A percentile compares a stretch with the other conserved stretches of the same genome.
Conservation (phyloP, 371 early-diverging fungal species). For the Mucor sp. region DNA sequence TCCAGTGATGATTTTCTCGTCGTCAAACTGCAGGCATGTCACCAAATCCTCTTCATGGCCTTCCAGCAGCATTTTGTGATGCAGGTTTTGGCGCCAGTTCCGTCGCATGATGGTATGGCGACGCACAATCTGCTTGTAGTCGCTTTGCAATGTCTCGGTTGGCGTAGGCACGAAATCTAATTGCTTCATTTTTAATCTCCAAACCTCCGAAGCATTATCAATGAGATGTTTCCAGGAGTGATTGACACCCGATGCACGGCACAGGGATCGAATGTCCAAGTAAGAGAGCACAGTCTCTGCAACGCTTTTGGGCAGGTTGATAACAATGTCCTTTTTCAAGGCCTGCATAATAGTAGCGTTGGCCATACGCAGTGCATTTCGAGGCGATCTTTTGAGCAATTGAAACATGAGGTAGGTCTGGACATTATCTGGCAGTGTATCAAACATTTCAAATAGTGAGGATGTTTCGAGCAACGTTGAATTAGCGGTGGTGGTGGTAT, state of each 20-base stretch:
- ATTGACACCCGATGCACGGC: slow-evolving; percentile 81
- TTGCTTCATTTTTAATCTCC: slow-evolving; percentile 56
- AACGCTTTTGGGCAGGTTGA: slow-evolving; percentile 77
- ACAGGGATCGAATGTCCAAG: slow-evolving; percentile 80
- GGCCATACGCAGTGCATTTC: slow-evolving; percentile 80
- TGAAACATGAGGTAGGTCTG: slow-evolving; percentile 47
- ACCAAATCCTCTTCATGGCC: slow-evolving; percentile 84
- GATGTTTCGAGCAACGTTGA: slow-evolving; percentile 4
- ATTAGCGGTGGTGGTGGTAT: not conserved
- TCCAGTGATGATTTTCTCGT: slow-evolving; percentile 89
- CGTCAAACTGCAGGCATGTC: slow-evolving; percentile 94
- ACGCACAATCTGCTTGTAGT: slow-evolving; percentile 78
- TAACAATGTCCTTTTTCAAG: slow-evolving; percentile 86
- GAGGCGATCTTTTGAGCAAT: slow-evolving; percentile 42
- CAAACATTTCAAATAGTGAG: slow-evolving; percentile 36
- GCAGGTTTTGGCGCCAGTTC: slow-evolving; percentile 82
- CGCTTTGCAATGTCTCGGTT: not conserved
- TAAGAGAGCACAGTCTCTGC: slow-evolving; percentile 74
- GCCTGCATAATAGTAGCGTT: slow-evolving; percentile 78
- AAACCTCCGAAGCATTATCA: slow-evolving; percentile 72
- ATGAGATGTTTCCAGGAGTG: slow-evolving; percentile 76
- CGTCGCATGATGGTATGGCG: slow-evolving; percentile 77
- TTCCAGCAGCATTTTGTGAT: slow-evolving; percentile 73
- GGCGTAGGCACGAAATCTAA: slow-evolving; percentile 42
- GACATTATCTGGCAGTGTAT: slow-evolving; percentile 30